Base-by-base conservation (phyloP, 2,329 filamentous ascomycete genomes). In the Ramularia endophylla region DNA sequence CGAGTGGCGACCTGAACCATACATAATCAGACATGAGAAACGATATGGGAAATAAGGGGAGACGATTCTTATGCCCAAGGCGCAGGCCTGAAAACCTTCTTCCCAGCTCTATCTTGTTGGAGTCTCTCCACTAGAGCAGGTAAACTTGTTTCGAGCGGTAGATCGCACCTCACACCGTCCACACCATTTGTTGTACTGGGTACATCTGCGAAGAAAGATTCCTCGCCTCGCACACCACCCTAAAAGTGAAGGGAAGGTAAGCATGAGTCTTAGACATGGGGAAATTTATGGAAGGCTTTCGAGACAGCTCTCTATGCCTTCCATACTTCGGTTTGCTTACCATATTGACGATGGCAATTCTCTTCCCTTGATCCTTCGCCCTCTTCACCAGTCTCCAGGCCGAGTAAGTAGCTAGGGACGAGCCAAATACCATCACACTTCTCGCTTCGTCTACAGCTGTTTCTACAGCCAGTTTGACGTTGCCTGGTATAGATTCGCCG, bases 341-440 rank as follows among this genome's bases (percentile, higher is more conserved):
- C 44, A 95, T 74, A 57, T 95, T 97, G 44, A 95, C 69, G 30
- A 95, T 81, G 0, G 82, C 89, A 59, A 97, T 85, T 12, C 87
- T 82, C 78, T 94, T 90, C 1, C 81, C 81, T 48, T 81, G 75
- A 54, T 92, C 85, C 53, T 84, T 82, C 20, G 90, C 92, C 44
- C 82, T 72, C 67, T 88, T 90, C 2, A 85, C 87, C 40, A 98
- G 65, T 43, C 90, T 74, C 88, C 88, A 98, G 0, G 92, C 92
- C 8, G 88, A 95, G 63, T 94, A 97, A 0, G 92, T 97, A 5
- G 92, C 92, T 35, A 97, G 73, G 47, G 87, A 95, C 27, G 87
- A 95, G 3, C 89, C 92, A 12, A 97, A 64, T 7, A 97, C 76
- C 16, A 97, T 70, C 27, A 97, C 65, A 44, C 79, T 78, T 5